phyloP scores from a whole-genome alignment of 139 green algal genomes.

The Micractinium sp. region DNA sequence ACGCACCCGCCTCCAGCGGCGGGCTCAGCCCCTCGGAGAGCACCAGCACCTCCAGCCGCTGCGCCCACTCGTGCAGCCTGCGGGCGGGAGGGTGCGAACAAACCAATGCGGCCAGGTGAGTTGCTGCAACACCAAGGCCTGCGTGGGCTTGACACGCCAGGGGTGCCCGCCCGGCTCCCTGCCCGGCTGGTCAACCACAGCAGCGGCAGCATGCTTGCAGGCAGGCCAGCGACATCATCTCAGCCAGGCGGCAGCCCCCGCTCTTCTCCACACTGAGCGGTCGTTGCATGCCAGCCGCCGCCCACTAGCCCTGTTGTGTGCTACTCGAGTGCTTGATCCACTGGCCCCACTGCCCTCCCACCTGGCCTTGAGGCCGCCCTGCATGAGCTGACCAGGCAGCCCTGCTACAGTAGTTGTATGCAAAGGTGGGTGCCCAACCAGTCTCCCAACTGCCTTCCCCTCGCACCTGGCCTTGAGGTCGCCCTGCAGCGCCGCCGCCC shows the following conservation, averaged over 20 bases:
- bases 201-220: neutral
- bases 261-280: no score
- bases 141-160: neutral
- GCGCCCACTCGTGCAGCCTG: neutral
- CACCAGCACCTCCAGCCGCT: constrained; percentile 6
- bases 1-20: neutral
- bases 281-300: no score
- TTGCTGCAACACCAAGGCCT: neutral
- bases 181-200: neutral
- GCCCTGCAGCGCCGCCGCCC: neutral
- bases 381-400: no score
- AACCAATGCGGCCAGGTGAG: neutral
- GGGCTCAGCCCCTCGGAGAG: neutral
- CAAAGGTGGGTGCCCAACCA: no score
- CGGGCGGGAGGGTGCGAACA: neutral
- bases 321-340: no score
- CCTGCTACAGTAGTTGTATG: no score
- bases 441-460: neutral
- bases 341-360: no score
- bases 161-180: neutral
- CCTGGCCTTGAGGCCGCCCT: no score
- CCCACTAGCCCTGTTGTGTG: no score
- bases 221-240: no score
- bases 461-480: neutral
- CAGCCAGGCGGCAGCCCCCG: no score